Conservation (phyloP, 495 filamentous ascomycete genomes). For the Aspergillus heteromorphus region DNA sequence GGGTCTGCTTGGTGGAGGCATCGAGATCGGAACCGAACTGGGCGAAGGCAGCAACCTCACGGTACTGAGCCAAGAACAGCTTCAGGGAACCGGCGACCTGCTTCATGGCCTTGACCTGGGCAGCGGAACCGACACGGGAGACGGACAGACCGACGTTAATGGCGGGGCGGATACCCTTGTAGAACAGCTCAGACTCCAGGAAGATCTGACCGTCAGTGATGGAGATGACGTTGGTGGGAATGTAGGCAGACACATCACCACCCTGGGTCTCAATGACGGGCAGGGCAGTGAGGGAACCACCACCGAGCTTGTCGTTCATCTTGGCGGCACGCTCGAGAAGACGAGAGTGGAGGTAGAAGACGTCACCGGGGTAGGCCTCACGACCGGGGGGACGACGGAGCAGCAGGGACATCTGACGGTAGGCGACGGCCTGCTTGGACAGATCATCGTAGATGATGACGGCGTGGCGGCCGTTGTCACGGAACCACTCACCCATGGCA, state of each 20-base stretch:
- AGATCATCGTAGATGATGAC: constrained; percentile 95
- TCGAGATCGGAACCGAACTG: constrained; percentile 99
- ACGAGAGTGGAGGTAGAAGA: constrained; percentile 99
- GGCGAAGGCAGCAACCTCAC: constrained; percentile 99
- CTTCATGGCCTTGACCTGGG: constrained; percentile 99
- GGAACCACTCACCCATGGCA: constrained; percentile 80
- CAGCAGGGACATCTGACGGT: constrained; percentile 99
- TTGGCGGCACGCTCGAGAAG: constrained; percentile 98
- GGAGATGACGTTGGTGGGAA: constrained; percentile 99
- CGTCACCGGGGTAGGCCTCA: constrained; percentile 99
- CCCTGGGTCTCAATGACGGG: constrained; percentile 99
- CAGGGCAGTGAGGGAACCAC: constrained; percentile 94
- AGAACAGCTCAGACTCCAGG: constrained; percentile 99
- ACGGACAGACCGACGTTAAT: constrained; percentile 99
- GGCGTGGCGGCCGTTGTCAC: constrained; percentile 88
- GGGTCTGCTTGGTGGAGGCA: constrained; percentile 97
- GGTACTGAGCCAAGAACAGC: constrained; percentile 99
- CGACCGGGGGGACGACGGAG: constrained; percentile 98
- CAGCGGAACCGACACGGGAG: constrained; percentile 98
- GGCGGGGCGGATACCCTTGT: constrained; percentile 99
- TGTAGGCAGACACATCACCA: constrained; percentile 99
- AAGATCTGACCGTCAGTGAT: constrained; percentile 99
- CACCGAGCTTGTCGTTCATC: constrained; percentile 95
- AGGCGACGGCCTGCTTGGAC: constrained; percentile 98
- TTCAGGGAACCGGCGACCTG: constrained; percentile 99